Evolutionary conservation across 2,329 filamentous ascomycete genomes (phyloP), one percentile per base, ranked within the genome.

Genomic region (Aciculosporium take): DNA sequence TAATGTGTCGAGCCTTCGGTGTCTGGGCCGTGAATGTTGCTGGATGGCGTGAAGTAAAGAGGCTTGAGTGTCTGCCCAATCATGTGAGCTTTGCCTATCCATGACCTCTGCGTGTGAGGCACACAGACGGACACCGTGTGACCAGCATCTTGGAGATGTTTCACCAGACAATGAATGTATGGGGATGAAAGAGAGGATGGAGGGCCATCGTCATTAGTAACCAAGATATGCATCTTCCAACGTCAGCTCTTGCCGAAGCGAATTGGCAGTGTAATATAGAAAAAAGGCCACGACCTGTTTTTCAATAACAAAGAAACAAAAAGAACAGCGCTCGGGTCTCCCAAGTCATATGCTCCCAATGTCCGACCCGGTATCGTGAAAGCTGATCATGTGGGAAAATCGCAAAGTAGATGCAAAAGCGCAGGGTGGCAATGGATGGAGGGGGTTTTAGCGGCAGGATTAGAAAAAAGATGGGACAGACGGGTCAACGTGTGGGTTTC

Each of bases 61-160:
- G 87, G 87, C 57, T 81, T 85, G 46, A 94, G 75, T 8, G 84
- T 83, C 59, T 89, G 81, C 43, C 88, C 88, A 53, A 96, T 87
- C 55, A 96, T 84, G 62, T 96, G 91, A 3, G 91, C 91, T 68
- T 98, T 98, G 53, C 88, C 88, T 54, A 98, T 96, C 91, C 91
- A 98, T 43, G 87, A 94, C 47, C 89, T 79, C 64, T 98, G 91
- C 6, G 80, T 81, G 59, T 95, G 77, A 2, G 91, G 91, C 12
- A 98, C 75, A 48, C 91, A 82, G 38, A 98, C 88, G 7, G 86
- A 94, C 46, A 96, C 85, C n/a, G 67, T 71, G 62, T 95, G 89
- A 7, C 87, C 87, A 25, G 81, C 77, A 43, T 69, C 62, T 58
- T 86, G 77, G 39, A 91, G 77, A 40, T 74, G 72, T 46, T 75